phyloP scores from a whole-genome alignment of 2,329 filamentous ascomycete species.

The Diaporthe aspalathi region DNA sequence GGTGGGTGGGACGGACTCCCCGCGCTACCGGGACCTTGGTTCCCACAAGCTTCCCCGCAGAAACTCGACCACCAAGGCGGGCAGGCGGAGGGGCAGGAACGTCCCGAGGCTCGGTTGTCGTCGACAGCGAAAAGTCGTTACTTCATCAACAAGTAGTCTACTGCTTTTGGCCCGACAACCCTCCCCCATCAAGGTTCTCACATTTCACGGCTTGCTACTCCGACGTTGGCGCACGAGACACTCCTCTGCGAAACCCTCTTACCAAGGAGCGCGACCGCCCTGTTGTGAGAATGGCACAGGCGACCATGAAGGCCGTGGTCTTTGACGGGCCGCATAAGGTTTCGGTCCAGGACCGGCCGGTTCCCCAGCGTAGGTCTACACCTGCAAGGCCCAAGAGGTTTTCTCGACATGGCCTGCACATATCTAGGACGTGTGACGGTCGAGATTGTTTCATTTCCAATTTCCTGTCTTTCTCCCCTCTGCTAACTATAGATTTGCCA shows the following conservation, averaged over 20 bases:
- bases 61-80: background rate
- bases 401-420: background rate
- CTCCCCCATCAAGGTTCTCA: slow-evolving; percentile 6
- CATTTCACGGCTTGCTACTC: background rate
- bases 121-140: background rate
- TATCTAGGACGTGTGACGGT: background rate
- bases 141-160: background rate
- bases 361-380: slow-evolving; percentile 69
- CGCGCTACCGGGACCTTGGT: slow-evolving; percentile 6
- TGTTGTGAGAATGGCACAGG: slow-evolving; percentile 46
- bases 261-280: background rate
- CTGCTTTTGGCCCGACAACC: background rate
- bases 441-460: no score
- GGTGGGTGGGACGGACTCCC: background rate
- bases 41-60: slow-evolving; percentile 15
- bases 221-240: background rate
- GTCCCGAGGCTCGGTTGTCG: slow-evolving; percentile 3
- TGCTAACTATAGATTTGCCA: slow-evolving; percentile 45
- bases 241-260: no score
- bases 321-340: slow-evolving; percentile 84
- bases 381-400: background rate
- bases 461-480: background rate
- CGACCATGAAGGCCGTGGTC: slow-evolving; percentile 87
- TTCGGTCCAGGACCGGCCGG: slow-evolving; percentile 80
- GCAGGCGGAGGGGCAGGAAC: no score